These are phyloP conservation scores for Astraeus odoratus DNA, from an alignment of 768 basidiomycete species.

Conservation along the genomic window DNA sequence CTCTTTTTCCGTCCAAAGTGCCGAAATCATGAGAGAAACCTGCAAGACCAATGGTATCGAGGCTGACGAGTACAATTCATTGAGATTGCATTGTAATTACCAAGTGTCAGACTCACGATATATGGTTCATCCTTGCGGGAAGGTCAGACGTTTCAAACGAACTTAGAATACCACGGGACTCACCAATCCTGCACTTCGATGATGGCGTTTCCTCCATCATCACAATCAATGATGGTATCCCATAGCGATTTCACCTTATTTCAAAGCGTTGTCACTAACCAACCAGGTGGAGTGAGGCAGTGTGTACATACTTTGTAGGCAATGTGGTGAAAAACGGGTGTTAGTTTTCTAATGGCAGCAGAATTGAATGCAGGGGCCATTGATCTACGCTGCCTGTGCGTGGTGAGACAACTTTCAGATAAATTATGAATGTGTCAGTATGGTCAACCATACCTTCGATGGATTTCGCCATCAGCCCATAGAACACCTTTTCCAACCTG, in stretches of 20 bases:
- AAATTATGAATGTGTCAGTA: neutral
- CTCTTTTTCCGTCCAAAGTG: slow-evolving; percentile 31
- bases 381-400: slow-evolving; percentile 19
- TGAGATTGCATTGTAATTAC: neutral
- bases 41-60: slow-evolving; percentile 40
- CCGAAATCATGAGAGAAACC: slow-evolving; percentile 42
- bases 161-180: neutral
- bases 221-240: slow-evolving; percentile 14
- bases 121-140: slow-evolving; percentile 18
- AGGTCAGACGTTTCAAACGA: neutral
- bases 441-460: neutral
- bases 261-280: slow-evolving; percentile 9
- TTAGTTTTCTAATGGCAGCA: slow-evolving; percentile 17
- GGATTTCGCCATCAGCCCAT: neutral
- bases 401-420: neutral
- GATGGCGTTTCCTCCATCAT: slow-evolving; percentile 11
- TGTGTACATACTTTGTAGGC: slow-evolving; percentile 20
- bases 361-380: slow-evolving; percentile 21
- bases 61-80: slow-evolving; percentile 15
- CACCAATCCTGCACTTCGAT: slow-evolving; percentile 30
- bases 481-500: slow-evolving; percentile 6
- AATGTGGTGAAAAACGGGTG: slow-evolving; percentile 19
- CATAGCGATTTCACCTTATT: slow-evolving; percentile 20
- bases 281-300: slow-evolving; percentile 1
- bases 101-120: slow-evolving; percentile 11